Conservation (phyloP, 2,329 filamentous ascomycete species). For the Arthrobotrys entomopaga region DNA sequence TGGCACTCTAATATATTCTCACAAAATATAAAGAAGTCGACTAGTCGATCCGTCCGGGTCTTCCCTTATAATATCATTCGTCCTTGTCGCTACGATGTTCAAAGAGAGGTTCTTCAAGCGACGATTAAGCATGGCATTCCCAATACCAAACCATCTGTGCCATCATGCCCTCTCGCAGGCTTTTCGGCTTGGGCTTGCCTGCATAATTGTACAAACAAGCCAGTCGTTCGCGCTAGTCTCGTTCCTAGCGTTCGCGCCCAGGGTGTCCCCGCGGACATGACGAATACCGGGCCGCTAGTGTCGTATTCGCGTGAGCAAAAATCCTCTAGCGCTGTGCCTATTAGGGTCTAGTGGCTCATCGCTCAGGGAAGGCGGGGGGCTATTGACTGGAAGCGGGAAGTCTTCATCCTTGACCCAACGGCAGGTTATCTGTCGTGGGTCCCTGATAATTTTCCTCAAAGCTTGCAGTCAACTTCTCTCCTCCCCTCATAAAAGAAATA, state of each 20-base stretch:
- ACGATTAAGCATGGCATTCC: not conserved
- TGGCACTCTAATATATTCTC: too few relatives aligned
- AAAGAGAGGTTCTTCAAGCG: not conserved
- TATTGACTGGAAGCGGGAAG: conserved; percentile 36
- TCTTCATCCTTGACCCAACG: conserved; percentile 27
- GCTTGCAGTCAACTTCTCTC: not conserved
- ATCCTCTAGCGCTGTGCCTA: conserved; percentile 25
- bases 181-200: too few relatives aligned
- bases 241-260: conserved; percentile 4
- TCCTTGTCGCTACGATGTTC: not conserved
- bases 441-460: not conserved
- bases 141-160: too few relatives aligned
- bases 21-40: too few relatives aligned
- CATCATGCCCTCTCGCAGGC: too few relatives aligned
- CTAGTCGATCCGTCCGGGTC: too few relatives aligned
- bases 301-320: conserved; percentile 21
- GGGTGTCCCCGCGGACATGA: conserved; percentile 24
- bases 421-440: conserved; percentile 15
- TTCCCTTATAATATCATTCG: too few relatives aligned
- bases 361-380: conserved; percentile 35
- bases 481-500: not conserved
- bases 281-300: conserved; percentile 47
- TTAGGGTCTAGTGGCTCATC: conserved; percentile 21
- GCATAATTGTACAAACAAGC: too few relatives aligned
- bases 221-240: too few relatives aligned